Conservation (phyloP, 441 rosid species). For the Adansonia grandidieri region DNA sequence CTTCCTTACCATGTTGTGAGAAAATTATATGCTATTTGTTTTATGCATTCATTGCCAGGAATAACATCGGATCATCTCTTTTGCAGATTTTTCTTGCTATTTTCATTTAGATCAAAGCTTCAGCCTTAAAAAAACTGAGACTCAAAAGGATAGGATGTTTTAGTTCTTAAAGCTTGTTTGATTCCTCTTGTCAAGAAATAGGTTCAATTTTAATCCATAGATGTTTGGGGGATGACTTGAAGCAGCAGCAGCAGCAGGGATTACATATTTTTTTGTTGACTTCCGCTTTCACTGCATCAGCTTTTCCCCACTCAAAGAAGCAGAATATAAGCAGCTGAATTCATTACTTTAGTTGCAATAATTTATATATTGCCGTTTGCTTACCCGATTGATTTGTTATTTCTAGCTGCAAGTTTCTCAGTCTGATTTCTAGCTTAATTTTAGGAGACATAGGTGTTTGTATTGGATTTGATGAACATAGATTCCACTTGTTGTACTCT, state of each 20-base stretch:
- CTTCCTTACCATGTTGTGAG: neutral
- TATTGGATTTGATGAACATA: neutral
- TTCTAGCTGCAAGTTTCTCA: neutral
- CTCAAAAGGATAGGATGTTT: neutral
- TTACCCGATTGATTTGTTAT: slow-evolving; percentile 7
- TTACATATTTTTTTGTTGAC: slow-evolving; percentile 24
- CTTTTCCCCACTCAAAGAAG: neutral
- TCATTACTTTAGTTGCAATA: slow-evolving; percentile 27
- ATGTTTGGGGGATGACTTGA: slow-evolving; percentile 15
- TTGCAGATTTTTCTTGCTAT: slow-evolving; percentile 31
- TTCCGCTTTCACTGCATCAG: slow-evolving; percentile 31
- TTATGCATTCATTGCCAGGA: neutral
- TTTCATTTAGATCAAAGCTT: slow-evolving; percentile 21
- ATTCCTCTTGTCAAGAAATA: slow-evolving; percentile 1
- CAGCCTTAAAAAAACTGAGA: slow-evolving; percentile 26
- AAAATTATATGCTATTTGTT: neutral
- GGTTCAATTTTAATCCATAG: neutral
- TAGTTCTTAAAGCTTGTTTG: slow-evolving; percentile 14
- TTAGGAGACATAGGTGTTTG: neutral
- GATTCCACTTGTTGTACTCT: neutral
- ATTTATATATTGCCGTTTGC: neutral
- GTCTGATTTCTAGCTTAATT: neutral
- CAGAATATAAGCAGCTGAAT: slow-evolving; percentile 21
- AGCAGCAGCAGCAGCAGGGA: slow-evolving; percentile 32
- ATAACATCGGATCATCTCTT: slow-evolving; percentile 21